These are phyloP conservation scores for Aspergillus chevalieri DNA, from an alignment of 2,329 filamentous ascomycete species.

Conservation along the genomic window DNA sequence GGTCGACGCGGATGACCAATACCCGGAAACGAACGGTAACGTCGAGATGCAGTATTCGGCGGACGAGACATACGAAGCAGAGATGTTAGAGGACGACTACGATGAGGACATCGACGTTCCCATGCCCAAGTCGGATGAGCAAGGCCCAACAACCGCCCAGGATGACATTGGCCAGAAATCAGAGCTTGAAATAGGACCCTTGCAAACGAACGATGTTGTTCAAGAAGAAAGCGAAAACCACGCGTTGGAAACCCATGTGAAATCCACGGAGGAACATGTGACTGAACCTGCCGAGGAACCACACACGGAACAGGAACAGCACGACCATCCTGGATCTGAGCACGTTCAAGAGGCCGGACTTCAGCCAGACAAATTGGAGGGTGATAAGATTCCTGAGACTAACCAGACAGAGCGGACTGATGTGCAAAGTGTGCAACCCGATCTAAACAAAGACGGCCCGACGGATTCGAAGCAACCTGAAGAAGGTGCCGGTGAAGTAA, in stretches of 20 bases:
- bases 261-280: constrained; percentile 3
- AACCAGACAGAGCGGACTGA: constrained; percentile 16
- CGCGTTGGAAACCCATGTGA: constrained; percentile 1
- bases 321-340: constrained; percentile 4
- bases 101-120: constrained; percentile 29
- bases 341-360: constrained; percentile 6
- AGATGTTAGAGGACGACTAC: constrained; percentile 37
- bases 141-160: constrained; percentile 6
- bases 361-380: constrained; percentile 1
- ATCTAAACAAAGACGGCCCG: constrained; percentile 1
- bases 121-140: constrained; percentile 16
- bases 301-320: constrained; percentile 2
- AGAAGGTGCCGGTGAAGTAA: constrained; percentile 10
- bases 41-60: constrained; percentile 26
- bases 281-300: neutral
- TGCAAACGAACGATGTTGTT: neutral
- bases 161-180: constrained; percentile 4
- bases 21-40: constrained; percentile 20
- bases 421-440: constrained; percentile 1
- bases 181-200: neutral
- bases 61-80: constrained; percentile 30
- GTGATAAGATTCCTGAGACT: constrained; percentile 12
- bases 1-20: constrained; percentile 29
- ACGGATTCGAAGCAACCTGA: constrained; percentile 7
- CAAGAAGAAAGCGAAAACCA: constrained; percentile 1